A percentile compares a stretch with the other conserved stretches of the same genome.
phyloP scores from a whole-genome alignment of 495 filamentous ascomycete genomes.

The Talaromyces wortmannii region DNA sequence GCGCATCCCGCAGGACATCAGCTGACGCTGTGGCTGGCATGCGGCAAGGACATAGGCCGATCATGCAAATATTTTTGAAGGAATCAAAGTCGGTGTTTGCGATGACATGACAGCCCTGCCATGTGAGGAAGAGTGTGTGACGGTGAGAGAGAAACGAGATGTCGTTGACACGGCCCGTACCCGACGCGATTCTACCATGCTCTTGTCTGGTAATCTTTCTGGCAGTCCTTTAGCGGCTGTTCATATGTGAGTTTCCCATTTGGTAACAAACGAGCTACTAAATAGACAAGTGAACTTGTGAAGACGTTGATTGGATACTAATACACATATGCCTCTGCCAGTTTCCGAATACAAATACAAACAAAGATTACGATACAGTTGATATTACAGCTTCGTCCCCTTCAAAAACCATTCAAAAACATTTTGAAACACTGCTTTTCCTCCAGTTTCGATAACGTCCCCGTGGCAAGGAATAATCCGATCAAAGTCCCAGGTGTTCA shows the following conservation, averaged over 20 bases:
- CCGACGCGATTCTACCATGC: no score
- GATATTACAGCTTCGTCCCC: constrained; percentile 18
- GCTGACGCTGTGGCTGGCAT: neutral
- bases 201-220: no score
- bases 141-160: no score
- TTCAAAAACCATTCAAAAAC: constrained; percentile 82
- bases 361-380: constrained; percentile 8
- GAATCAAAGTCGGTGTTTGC: neutral
- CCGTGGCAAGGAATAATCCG: constrained; percentile 90
- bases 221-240: no score
- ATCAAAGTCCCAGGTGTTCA: constrained; percentile 79
- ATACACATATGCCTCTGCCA: no score
- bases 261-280: no score
- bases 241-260: no score
- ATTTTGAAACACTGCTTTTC: constrained; percentile 70
- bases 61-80: neutral
- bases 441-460: constrained; percentile 74
- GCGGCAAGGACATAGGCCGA: neutral
- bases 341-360: neutral
- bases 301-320: no score
- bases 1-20: neutral
- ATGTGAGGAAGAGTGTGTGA: no score
- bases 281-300: no score
- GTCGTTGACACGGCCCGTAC: no score
- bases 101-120: neutral